These are phyloP conservation scores for Echium plantagineum DNA, from an alignment of 257 asterid species.

Conservation along the genomic window DNA sequence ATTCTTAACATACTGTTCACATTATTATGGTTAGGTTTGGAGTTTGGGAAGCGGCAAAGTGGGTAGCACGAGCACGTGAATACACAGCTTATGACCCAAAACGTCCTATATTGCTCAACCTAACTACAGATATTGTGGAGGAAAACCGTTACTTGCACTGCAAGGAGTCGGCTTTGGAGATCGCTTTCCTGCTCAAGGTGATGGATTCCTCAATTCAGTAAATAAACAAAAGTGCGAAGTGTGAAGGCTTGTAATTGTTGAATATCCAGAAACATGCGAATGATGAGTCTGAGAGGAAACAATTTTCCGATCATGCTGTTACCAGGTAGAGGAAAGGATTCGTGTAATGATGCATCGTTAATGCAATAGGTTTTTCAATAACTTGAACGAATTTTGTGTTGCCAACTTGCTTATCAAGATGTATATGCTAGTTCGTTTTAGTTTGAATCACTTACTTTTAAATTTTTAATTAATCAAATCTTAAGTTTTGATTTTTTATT, in stretches of 20 bases:
- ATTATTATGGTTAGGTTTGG: conserved; percentile 55
- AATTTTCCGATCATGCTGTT: too few relatives aligned
- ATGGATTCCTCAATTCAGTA: conserved; percentile 22
- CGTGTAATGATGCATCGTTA: too few relatives aligned
- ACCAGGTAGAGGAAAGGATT: too few relatives aligned
- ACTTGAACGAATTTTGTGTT: too few relatives aligned
- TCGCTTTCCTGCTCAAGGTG: conserved; percentile 65
- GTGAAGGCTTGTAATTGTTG: not conserved
- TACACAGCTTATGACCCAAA: conserved; percentile 57
- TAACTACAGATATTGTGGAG: conserved; percentile 71
- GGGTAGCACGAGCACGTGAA: conserved; percentile 81
- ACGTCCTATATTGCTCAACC: conserved; percentile 63
- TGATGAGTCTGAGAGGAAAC: too few relatives aligned
- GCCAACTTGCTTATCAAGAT: too few relatives aligned
- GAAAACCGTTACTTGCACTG: conserved; percentile 70
- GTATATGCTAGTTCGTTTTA: too few relatives aligned
- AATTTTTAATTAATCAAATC: too few relatives aligned
- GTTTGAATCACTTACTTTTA: too few relatives aligned
- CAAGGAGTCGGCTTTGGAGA: conserved; percentile 81
- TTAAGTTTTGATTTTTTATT: too few relatives aligned
- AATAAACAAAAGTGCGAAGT: not conserved
- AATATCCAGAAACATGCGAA: not conserved
- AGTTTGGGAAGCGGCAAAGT: conserved; percentile 95
- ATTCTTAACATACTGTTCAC: too few relatives aligned
- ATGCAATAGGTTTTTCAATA: too few relatives aligned